Conservation (phyloP, 2,329 filamentous ascomycete species). For the Harringtonia lauricola region DNA sequence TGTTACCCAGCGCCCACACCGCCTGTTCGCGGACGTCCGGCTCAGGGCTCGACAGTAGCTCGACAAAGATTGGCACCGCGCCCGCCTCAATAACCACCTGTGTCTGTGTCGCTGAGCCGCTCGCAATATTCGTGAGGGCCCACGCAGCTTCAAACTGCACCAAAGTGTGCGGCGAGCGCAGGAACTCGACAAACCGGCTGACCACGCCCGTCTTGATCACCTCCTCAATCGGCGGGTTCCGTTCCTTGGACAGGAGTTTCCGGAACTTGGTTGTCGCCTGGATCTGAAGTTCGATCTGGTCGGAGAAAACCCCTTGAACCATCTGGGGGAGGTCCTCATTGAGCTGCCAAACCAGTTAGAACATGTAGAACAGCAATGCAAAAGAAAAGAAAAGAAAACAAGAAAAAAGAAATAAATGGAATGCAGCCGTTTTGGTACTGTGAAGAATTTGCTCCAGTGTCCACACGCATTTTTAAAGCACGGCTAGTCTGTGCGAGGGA, state of each 20-base stretch:
- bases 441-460: too few relatives aligned
- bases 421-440: too few relatives aligned
- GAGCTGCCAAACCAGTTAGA: slow-evolving; percentile 45
- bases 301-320: slow-evolving; percentile 96
- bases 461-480: too few relatives aligned
- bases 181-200: slow-evolving; percentile 93
- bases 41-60: slow-evolving; percentile 89
- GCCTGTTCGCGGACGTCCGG: slow-evolving; percentile 97
- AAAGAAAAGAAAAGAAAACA: background rate
- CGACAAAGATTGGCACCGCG: slow-evolving; percentile 96
- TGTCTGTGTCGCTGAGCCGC: slow-evolving; percentile 91
- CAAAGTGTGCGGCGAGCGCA: slow-evolving; percentile 91
- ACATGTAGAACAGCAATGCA: background rate
- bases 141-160: slow-evolving; percentile 99
- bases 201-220: slow-evolving; percentile 99
- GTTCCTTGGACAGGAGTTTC: slow-evolving; percentile 96
- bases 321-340: slow-evolving; percentile 97
- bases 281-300: slow-evolving; percentile 96
- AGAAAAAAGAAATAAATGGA: too few relatives aligned
- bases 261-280: slow-evolving; percentile 96
- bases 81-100: slow-evolving; percentile 98
- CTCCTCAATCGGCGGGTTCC: slow-evolving; percentile 97
- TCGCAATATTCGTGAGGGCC: slow-evolving; percentile 98
- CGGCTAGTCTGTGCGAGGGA: too few relatives aligned
- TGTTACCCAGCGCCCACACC: slow-evolving; percentile 97